phyloP scores from a whole-genome alignment of 805 yeast species.

The Yarrowia sp. region DNA sequence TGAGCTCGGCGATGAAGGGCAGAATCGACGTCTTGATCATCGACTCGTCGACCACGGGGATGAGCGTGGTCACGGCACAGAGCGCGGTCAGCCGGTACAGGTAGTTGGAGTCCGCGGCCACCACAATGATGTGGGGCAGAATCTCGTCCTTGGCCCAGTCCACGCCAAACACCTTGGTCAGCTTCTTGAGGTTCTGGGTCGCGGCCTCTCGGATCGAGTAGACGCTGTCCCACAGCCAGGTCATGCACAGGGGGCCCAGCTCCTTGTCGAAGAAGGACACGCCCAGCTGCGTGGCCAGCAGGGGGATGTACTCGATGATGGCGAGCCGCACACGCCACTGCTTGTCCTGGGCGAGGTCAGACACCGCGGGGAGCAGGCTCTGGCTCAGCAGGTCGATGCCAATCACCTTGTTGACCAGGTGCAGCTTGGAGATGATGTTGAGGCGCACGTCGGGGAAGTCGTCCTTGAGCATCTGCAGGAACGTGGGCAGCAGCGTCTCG shows the following conservation, averaged over 20 bases:
- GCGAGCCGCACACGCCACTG: constrained; percentile 98
- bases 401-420: constrained; percentile 88
- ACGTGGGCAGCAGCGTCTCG: constrained; percentile 78
- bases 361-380: constrained; percentile 88
- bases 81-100: constrained; percentile 89
- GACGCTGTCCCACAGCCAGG: constrained; percentile 99
- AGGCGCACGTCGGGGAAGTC: constrained; percentile 95
- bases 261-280: constrained; percentile 90
- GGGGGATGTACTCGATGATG: constrained; percentile 92
- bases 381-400: constrained; percentile 87
- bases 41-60: constrained; percentile 62
- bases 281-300: constrained; percentile 91
- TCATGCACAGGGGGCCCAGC: constrained; percentile 82
- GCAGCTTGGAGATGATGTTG: constrained; percentile 88
- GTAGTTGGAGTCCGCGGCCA: constrained; percentile 62
- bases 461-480: constrained; percentile 90
- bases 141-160: constrained; percentile 89
- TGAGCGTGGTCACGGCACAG: constrained; percentile 78
- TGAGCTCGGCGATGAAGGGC: constrained; percentile 73
- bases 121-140: constrained; percentile 66
- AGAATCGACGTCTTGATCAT: constrained; percentile 63
- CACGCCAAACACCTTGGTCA: constrained; percentile 85
- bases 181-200: constrained; percentile 71
- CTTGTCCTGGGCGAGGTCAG: constrained; percentile 91
- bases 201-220: constrained; percentile 97